phyloP scores from a whole-genome alignment of 441 rosid species.

The Daphne laureola region DNA sequence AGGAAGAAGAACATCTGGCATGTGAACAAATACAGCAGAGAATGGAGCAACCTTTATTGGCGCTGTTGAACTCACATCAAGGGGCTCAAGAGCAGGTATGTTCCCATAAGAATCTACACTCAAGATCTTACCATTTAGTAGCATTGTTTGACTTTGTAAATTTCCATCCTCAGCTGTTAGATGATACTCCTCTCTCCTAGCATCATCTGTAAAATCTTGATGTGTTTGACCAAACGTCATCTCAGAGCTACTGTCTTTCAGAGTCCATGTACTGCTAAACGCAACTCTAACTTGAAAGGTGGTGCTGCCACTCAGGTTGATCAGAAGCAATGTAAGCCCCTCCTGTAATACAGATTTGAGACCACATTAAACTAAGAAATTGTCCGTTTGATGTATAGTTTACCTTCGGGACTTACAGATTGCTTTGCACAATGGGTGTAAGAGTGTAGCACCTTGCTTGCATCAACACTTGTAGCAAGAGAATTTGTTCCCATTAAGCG shows the following conservation, averaged over 20 bases:
- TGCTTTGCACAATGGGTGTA: slow-evolving; percentile 80
- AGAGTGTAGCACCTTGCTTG: slow-evolving; percentile 54
- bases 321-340: slow-evolving; percentile 60
- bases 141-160: slow-evolving; percentile 72
- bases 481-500: slow-evolving; percentile 71
- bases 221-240: slow-evolving; percentile 13
- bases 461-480: slow-evolving; percentile 54
- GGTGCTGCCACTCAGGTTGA: slow-evolving; percentile 64
- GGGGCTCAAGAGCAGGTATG: slow-evolving; percentile 59
- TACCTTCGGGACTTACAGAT: slow-evolving; percentile 36
- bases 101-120: slow-evolving; percentile 50
- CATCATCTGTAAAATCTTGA: slow-evolving; percentile 18
- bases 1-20: slow-evolving; percentile 42
- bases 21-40: slow-evolving; percentile 69
- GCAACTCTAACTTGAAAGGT: slow-evolving; percentile 36
- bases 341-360: slow-evolving; percentile 37
- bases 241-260: slow-evolving; percentile 17
- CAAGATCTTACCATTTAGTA: slow-evolving; percentile 63
- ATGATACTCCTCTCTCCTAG: slow-evolving; percentile 76
- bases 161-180: slow-evolving; percentile 68
- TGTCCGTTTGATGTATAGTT: background rate
- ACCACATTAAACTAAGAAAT: slow-evolving; percentile 13
- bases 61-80: slow-evolving; percentile 31
- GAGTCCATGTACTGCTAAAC: slow-evolving; percentile 26
- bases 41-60: slow-evolving; percentile 55